These are phyloP conservation scores for Recurvomyces mirabilis DNA, from an alignment of 495 filamentous ascomycete genomes.

Conservation along the genomic window DNA sequence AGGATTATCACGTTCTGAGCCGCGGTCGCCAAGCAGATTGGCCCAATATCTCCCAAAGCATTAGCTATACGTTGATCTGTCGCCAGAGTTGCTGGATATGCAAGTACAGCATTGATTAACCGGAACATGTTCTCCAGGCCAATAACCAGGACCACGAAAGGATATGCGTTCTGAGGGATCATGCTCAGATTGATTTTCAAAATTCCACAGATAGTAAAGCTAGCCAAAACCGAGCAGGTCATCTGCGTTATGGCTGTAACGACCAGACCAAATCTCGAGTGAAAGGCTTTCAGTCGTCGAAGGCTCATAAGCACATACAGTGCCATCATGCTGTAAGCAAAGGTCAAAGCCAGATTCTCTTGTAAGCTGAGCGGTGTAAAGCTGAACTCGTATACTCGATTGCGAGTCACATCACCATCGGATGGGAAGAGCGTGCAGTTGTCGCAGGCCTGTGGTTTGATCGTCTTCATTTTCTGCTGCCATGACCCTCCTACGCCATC, in stretches of 20 bases:
- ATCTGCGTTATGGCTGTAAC: conserved; percentile 46
- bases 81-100: conserved; percentile 49
- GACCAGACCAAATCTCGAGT: conserved; percentile 55
- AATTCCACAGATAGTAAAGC: conserved; percentile 30
- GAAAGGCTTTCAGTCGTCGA: conserved; percentile 51
- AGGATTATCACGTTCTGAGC: conserved; percentile 50
- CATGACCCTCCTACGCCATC: conserved; percentile 47
- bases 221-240: conserved; percentile 46
- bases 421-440: conserved; percentile 52
- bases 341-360: conserved; percentile 46
- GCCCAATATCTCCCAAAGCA: conserved; percentile 57
- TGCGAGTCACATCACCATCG: conserved; percentile 39
- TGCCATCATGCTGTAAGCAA: conserved; percentile 48
- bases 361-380: conserved; percentile 52
- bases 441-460: conserved; percentile 34
- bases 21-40: conserved; percentile 49
- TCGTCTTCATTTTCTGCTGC: conserved; percentile 39
- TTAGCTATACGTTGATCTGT: conserved; percentile 50
- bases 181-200: conserved; percentile 32
- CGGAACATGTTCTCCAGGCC: conserved; percentile 60
- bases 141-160: conserved; percentile 56
- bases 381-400: conserved; percentile 58
- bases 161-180: conserved; percentile 44
- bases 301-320: conserved; percentile 48
- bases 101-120: conserved; percentile 58